Evolutionary conservation across 345 rosid species (phyloP).

Genomic region (Brassica juncea): DNA sequence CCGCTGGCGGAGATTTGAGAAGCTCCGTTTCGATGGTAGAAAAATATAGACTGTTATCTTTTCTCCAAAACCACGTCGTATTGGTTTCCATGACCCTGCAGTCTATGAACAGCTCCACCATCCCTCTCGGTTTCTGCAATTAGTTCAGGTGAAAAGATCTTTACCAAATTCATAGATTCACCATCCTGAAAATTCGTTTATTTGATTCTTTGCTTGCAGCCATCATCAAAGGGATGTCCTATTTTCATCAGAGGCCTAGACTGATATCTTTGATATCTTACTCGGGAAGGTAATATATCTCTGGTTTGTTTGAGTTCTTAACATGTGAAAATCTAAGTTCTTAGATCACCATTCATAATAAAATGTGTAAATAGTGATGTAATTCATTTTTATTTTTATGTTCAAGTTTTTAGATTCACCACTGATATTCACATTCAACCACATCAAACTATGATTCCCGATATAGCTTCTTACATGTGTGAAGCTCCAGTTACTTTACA

Average conservation of each 20-base stretch:
- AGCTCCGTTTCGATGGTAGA: not conserved
- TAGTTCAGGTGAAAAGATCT: not conserved
- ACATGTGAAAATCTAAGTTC: no score
- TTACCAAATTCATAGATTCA: no score
- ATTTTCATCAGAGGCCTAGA: not conserved
- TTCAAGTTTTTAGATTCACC: no score
- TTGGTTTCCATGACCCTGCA: not conserved
- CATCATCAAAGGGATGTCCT: not conserved
- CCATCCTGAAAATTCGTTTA: no score
- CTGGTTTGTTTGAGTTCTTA: no score
- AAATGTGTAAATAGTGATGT: no score
- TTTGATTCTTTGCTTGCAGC: not conserved
- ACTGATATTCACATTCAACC: slow-evolving; percentile 16
- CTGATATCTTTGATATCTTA: not conserved
- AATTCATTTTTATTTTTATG: no score
- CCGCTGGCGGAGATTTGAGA: not conserved
- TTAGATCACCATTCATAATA: no score
- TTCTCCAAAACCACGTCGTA: not conserved
- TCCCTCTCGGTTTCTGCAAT: not conserved
- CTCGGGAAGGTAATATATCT: not conserved
- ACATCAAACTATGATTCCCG: slow-evolving; percentile 53
- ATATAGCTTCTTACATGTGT: slow-evolving; percentile 59
- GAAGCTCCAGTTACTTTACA: slow-evolving; percentile 20
- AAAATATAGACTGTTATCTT: not conserved
- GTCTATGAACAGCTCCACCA: not conserved